These are phyloP conservation scores for Lasiodiplodia citricola DNA, from an alignment of 2,329 filamentous ascomycete species.

Conservation along the genomic window DNA sequence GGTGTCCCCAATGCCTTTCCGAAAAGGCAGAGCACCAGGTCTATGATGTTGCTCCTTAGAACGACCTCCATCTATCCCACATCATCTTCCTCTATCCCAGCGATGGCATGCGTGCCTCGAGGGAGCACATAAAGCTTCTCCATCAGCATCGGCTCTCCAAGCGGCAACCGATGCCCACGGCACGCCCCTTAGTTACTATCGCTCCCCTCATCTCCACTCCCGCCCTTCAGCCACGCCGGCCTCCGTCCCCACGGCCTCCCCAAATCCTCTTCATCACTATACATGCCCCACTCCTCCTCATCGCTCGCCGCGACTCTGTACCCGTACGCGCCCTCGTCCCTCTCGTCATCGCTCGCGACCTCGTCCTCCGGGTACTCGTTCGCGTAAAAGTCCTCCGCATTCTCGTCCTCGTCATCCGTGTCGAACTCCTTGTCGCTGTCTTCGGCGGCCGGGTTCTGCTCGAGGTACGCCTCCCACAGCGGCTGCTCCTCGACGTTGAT, in stretches of 20 bases:
- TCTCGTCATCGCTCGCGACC: conserved; percentile 73
- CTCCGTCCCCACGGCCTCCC: neutral
- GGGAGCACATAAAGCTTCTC: too few species aligned
- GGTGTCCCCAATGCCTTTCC: too few species aligned
- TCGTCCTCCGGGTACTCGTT: conserved; percentile 84
- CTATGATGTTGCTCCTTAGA: too few species aligned
- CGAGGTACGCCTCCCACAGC: conserved; percentile 62
- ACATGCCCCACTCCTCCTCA: conserved; percentile 46
- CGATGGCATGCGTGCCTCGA: too few species aligned
- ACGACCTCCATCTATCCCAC: too few species aligned
- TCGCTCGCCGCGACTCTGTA: conserved; percentile 46
- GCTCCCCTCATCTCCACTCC: neutral
- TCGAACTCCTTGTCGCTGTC: conserved; percentile 53
- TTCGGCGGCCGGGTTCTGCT: conserved; percentile 58
- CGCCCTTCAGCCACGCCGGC: conserved; percentile 9
- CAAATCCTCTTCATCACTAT: conserved; percentile 36
- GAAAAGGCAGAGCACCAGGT: too few species aligned
- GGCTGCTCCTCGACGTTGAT: conserved; percentile 57
- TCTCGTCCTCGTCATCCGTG: conserved; percentile 67
- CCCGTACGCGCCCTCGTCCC: conserved; percentile 51
- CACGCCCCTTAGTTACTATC: neutral
- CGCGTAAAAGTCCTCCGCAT: conserved; percentile 77
- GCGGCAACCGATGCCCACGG: too few species aligned
- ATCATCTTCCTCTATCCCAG: too few species aligned
- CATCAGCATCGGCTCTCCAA: too few species aligned